Conservation (phyloP, 2,329 filamentous ascomycete species). For the Colletotrichum lindemuthianum region DNA sequence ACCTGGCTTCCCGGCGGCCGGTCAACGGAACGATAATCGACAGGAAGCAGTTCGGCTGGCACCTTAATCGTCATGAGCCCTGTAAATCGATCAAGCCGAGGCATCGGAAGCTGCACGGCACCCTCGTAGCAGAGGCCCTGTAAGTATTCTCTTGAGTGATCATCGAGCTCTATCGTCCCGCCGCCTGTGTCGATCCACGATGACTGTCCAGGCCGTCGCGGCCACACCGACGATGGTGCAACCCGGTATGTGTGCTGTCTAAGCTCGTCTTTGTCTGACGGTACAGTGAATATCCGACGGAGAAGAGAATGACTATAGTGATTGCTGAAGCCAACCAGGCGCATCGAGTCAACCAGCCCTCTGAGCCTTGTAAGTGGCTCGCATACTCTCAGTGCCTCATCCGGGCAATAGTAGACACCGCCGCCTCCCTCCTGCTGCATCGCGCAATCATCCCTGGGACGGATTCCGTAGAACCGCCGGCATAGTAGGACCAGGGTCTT, state of each 20-base stretch:
- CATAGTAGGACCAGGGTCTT: conserved; percentile 47
- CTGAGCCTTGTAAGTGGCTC: conserved; percentile 44
- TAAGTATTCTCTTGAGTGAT: conserved; percentile 22
- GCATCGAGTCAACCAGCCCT: conserved; percentile 44
- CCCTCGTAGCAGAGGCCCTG: conserved; percentile 17
- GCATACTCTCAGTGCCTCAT: conserved; percentile 45
- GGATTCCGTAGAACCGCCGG: conserved; percentile 45
- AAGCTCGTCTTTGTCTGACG: neutral
- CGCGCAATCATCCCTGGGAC: neutral
- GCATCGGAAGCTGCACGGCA: conserved; percentile 20
- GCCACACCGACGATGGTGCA: conserved; percentile 30
- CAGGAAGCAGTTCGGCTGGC: neutral
- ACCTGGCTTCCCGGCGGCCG: no score
- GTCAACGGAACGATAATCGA: no score
- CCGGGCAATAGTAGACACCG: conserved; percentile 43
- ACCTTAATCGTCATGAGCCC: conserved; percentile 3
- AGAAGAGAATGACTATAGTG: conserved; percentile 43
- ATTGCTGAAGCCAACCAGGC: conserved; percentile 50
- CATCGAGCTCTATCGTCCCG: conserved; percentile 19
- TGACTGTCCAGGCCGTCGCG: conserved; percentile 27
- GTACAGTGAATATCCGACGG: conserved; percentile 40
- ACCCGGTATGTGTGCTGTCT: conserved; percentile 30
- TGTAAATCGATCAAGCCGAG: neutral
- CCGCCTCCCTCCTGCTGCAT: conserved; percentile 16
- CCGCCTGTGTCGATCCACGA: conserved; percentile 24